These are phyloP conservation scores for Solanum chacoense DNA, from an alignment of 305 asterid genomes.

Conservation along the genomic window DNA sequence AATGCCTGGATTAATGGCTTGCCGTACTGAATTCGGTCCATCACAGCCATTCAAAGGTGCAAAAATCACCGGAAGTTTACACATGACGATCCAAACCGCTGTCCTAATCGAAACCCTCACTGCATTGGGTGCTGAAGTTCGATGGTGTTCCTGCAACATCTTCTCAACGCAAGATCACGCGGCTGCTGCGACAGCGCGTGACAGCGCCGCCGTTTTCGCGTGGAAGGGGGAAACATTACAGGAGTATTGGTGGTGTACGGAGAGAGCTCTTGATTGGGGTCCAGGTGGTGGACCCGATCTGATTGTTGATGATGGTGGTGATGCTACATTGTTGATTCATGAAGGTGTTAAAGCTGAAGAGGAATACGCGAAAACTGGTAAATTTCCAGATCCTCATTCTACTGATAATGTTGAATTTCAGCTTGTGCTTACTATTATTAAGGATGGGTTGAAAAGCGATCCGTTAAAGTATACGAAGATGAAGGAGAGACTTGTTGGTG, in stretches of 20 bases:
- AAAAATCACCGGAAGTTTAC: conserved; percentile 53
- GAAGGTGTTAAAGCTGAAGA: conserved; percentile 71
- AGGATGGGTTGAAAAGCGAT: conserved; percentile 39
- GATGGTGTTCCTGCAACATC: conserved; percentile 72
- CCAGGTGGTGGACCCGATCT: conserved; percentile 64
- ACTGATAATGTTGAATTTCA: conserved; percentile 62
- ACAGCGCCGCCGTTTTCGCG: conserved; percentile 59
- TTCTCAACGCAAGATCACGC: conserved; percentile 70
- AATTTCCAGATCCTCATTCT: conserved; percentile 45
- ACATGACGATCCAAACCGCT: conserved; percentile 72
- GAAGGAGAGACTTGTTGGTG: conserved; percentile 64
- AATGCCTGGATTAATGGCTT: conserved; percentile 63
- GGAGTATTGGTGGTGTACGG: conserved; percentile 55
- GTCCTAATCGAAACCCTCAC: conserved; percentile 53
- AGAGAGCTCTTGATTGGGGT: conserved; percentile 58
- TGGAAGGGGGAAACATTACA: conserved; percentile 45
- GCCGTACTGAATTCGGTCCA: conserved; percentile 57
- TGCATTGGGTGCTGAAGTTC: conserved; percentile 57
- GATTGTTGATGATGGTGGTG: conserved; percentile 69
- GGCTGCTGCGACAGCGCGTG: conserved; percentile 59
- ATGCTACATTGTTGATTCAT: conserved; percentile 49
- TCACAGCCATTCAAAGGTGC: conserved; percentile 65
- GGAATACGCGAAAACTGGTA: conserved; percentile 40
- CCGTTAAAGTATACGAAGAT: conserved; percentile 46
- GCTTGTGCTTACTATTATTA: conserved; percentile 44